phyloP scores from a whole-genome alignment of 345 rosid genomes.

The Hypericum perforatum region DNA sequence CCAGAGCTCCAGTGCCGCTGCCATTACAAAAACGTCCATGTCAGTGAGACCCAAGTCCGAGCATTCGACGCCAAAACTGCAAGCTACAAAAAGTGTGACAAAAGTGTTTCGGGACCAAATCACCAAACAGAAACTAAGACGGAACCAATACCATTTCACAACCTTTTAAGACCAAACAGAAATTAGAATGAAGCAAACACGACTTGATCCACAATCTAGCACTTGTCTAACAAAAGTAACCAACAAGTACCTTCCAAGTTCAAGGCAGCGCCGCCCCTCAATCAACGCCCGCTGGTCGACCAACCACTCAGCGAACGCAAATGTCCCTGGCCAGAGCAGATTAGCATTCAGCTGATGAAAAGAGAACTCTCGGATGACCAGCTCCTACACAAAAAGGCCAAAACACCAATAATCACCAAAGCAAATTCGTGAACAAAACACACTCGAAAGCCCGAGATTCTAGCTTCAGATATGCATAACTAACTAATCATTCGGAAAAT shows the following conservation, averaged over 20 bases:
- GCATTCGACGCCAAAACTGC: background rate
- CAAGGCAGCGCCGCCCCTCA: slow-evolving; percentile 56
- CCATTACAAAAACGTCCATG: slow-evolving; percentile 12
- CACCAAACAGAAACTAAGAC: too few relatives aligned
- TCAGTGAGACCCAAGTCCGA: slow-evolving; percentile 9
- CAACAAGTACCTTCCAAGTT: slow-evolving; percentile 66
- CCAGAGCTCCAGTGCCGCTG: slow-evolving; percentile 96
- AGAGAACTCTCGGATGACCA: slow-evolving; percentile 66
- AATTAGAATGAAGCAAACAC: background rate
- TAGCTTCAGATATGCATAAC: too few relatives aligned
- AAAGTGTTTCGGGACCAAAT: background rate
- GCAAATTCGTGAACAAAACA: too few relatives aligned
- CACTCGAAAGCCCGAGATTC: too few relatives aligned
- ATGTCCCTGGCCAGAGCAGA: slow-evolving; percentile 96
- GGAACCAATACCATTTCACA: too few relatives aligned
- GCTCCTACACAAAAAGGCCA: slow-evolving; percentile 45
- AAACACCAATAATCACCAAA: background rate
- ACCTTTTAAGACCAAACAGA: too few relatives aligned
- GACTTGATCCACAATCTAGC: background rate
- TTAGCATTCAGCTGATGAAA: slow-evolving; percentile 94
- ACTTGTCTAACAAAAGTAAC: background rate
- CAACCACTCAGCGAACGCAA: slow-evolving; percentile 88
- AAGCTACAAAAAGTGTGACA: background rate
- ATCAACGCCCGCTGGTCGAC: slow-evolving; percentile 36
- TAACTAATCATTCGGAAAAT: too few relatives aligned